Base-by-base conservation (phyloP, 2,329 filamentous ascomycete species). In the Paraconiothyrium brasiliense region DNA sequence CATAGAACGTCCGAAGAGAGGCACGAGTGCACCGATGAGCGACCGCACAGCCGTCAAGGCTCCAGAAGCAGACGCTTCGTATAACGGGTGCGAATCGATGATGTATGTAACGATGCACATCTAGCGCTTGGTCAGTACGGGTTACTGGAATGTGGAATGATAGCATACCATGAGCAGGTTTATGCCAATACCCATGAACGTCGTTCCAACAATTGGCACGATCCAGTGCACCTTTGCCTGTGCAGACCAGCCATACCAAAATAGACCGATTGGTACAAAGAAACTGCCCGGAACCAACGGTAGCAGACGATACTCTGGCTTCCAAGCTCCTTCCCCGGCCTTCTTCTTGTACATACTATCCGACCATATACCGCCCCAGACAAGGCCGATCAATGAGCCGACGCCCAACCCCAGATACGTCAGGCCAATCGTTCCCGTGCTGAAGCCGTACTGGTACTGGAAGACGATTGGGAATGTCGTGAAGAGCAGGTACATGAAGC, bases 1-100 rank as follows among this genome's bases (percentile, higher is more conserved):
- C 86, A 91, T 87, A 32, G 75, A 68, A 6, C 83, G 78, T 0
- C 84, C 86, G 4, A 84, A 84, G n/a, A 89, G 75, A 0, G 87
- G 88, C 0, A 90, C 75, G n/a, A 87, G 73, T 2, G 84, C 85
- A 10, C 85, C 87, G 6, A 85, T 76, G 0, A 87, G 69, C 13
- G 78, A 81, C 37, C 87, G 78, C 20, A 89, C 70, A 4, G 89
- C 83, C 0, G 87, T 70, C 11, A 59, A 86, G 1, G 87, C 88
- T 0, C 89, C 89, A 1, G 89, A 82, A 0, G 87, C 89, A 1
- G 67, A 72, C 10, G 73, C 70, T 49, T 67, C 69, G 61, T 82
- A 67, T 3, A 65, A 39, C 3, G 69, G 66, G 69, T 84, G 87
- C 2, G 84, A 82, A 56, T 91, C 88, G 52, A 90, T 84, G 5